A percentile compares a stretch with the other conserved stretches of the same genome.
Evolutionary conservation across 192 early-diverging fungal genomes (phyloP).

Genomic region (Coemansia sp.): DNA sequence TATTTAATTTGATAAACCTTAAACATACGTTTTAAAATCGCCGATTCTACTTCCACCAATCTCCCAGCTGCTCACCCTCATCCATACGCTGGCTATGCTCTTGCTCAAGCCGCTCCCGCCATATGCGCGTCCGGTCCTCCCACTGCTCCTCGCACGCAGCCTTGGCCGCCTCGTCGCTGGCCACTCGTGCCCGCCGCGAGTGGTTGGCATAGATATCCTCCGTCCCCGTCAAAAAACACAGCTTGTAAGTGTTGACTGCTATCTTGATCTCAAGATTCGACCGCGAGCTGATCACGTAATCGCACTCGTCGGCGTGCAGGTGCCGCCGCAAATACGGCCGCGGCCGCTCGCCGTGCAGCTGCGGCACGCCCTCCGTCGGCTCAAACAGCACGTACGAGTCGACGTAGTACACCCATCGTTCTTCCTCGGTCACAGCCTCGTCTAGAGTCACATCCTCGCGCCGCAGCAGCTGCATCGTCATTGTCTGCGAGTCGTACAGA

Average conservation of each 20-base stretch:
- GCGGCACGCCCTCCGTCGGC: slow-evolving; percentile 73
- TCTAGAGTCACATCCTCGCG: slow-evolving; percentile 87
- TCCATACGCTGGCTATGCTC: slow-evolving; percentile 19
- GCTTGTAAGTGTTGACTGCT: slow-evolving; percentile 94
- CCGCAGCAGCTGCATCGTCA: slow-evolving; percentile 85
- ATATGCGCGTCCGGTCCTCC: slow-evolving; percentile 18
- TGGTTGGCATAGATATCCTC: slow-evolving; percentile 83
- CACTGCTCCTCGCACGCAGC: slow-evolving; percentile 31
- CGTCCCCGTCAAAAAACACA: slow-evolving; percentile 92
- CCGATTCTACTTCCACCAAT: slow-evolving; percentile 47
- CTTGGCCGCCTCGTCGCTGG: slow-evolving; percentile 16
- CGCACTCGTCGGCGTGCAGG: slow-evolving; percentile 52
- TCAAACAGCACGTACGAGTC: slow-evolving; percentile 90
- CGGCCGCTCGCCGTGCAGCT: slow-evolving; percentile 47
- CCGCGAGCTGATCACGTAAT: slow-evolving; percentile 64
- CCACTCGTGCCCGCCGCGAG: slow-evolving; percentile 34
- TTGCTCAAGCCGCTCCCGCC: slow-evolving; percentile 40
- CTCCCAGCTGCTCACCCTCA: slow-evolving; percentile 1
- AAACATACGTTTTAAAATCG: too few species aligned
- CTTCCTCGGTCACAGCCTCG: slow-evolving; percentile 79
- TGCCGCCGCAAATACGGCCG: slow-evolving; percentile 71
- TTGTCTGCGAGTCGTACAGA: slow-evolving; percentile 54
- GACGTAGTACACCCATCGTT: slow-evolving; percentile 94
- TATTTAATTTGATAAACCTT: not conserved
- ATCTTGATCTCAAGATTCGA: slow-evolving; percentile 95